Evolutionary conservation across 768 basidiomycete genomes (phyloP), one percentile per base, ranked within the genome.

Genomic region (Xerocomellus chrysenteron): DNA sequence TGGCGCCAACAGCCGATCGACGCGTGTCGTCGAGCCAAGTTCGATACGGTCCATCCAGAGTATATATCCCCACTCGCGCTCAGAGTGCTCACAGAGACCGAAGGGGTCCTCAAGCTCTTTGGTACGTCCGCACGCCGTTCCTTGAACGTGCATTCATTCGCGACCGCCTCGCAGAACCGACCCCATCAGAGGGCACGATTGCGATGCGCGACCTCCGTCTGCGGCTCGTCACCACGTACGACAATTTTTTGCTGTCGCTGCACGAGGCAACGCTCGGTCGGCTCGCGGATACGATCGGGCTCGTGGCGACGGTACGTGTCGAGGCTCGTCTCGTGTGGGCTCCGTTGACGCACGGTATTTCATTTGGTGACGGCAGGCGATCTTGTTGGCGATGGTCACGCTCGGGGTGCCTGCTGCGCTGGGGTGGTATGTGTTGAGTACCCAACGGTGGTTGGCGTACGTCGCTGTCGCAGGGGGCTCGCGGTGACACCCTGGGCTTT

Each of bases 261-360:
- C 57, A 66, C 33, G 69, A 66, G 0, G 70, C 60, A 21, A 72
- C 65, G n/a, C 57, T 69, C 5, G 65, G 70, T 41, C 46, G 70
- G 13, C 52, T 68, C 4, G 57, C 43, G 30, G 66, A 68, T n/a
- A 56, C 52, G 17, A 61, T 69, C 5, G 66, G 66, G 2, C 26
- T 67, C 16, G 6, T 61, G 39, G 42, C 10, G 6, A 69, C 67
- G 50, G 58, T 13, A 28, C 26, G 26, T 7, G 30, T 32, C 30
- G 30, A 32, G 30, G 9, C 30, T 32, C 30, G 30, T 32, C 30
- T 32, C 5, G 30, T 32, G 30, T 35, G 12, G 33, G 12, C 33
- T 13, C 19, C 6, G 36, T 21, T 32, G 45, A 42, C n/a, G 17
- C 19, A 16, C 13, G 13, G 21, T 21, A 21, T 21, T 21, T 21